These are phyloP conservation scores for Pseudoneurospora amorphoporcata DNA, from an alignment of 495 filamentous ascomycete genomes.

Conservation along the genomic window DNA sequence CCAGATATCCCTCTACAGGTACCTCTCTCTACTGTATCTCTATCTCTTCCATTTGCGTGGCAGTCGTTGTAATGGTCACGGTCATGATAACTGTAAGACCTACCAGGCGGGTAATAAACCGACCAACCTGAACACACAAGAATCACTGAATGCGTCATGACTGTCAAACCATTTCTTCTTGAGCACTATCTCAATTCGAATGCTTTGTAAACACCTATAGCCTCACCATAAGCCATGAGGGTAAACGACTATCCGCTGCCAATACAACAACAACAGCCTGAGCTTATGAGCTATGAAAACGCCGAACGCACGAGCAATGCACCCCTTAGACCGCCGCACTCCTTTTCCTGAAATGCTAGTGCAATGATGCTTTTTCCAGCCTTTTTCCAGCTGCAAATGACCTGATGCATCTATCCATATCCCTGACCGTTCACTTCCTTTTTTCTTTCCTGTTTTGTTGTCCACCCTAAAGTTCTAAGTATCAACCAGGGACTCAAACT, in stretches of 20 bases:
- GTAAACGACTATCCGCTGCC: not conserved
- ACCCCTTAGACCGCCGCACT: not conserved
- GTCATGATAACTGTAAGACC: too few relatives aligned
- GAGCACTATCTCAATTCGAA: not conserved
- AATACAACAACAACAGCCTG: not conserved
- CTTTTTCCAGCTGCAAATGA: not conserved
- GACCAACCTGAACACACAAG: too few relatives aligned
- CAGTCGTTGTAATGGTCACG: too few relatives aligned
- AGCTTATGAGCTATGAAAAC: not conserved
- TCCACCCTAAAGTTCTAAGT: not conserved
- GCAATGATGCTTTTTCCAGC: not conserved
- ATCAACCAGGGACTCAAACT: not conserved
- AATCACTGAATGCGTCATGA: not conserved
- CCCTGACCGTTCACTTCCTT: not conserved
- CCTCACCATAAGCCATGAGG: not conserved
- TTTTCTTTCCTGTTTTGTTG: not conserved
- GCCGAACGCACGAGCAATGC: not conserved
- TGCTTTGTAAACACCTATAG: not conserved
- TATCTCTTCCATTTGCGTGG: too few relatives aligned
- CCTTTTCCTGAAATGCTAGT: not conserved
- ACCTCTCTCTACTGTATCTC: too few relatives aligned
- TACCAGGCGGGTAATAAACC: too few relatives aligned
- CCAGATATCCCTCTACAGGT: too few relatives aligned
- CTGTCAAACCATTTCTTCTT: not conserved
- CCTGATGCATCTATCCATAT: not conserved